A percentile compares a stretch with the other conserved stretches of the same genome.
phyloP scores from a whole-genome alignment of 2,329 filamentous ascomycete species.

The Colletotrichum sidae region DNA sequence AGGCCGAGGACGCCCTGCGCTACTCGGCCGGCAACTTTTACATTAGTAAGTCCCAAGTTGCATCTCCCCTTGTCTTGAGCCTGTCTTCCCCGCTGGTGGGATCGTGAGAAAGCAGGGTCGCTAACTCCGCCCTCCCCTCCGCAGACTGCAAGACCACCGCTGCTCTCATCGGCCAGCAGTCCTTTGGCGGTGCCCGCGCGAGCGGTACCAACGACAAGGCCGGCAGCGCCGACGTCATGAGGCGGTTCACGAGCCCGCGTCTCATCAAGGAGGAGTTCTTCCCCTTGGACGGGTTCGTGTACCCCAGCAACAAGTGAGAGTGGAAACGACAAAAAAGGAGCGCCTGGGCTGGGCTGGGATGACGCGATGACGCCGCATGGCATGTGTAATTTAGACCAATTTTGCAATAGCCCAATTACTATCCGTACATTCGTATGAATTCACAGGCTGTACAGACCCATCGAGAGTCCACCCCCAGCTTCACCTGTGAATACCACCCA shows the following conservation, averaged over 20 bases:
- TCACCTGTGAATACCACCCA: neutral
- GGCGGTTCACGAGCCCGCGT: conserved; percentile 62
- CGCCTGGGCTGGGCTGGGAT: neutral
- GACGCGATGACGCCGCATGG: neutral
- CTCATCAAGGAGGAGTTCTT: conserved; percentile 64
- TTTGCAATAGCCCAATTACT: conserved; percentile 4
- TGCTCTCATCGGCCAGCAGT: conserved; percentile 66
- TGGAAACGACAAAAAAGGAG: neutral
- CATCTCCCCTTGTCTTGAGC: neutral
- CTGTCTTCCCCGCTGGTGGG: neutral
- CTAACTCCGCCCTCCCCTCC: neutral
- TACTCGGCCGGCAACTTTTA: conserved; percentile 70
- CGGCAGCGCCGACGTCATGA: conserved; percentile 61
- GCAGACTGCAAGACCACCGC: conserved; percentile 66
- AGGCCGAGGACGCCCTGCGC: conserved; percentile 62
- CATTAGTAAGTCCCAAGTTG: conserved; percentile 49
- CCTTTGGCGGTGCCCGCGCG: conserved; percentile 64
- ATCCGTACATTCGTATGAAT: no score
- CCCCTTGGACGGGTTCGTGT: conserved; percentile 49
- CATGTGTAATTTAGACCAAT: conserved; percentile 12
- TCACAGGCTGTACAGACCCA: neutral
- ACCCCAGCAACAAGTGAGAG: conserved; percentile 59
- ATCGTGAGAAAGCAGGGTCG: no score
- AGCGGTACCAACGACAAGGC: conserved; percentile 69
- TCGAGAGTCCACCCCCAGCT: neutral